Evolutionary conservation across 129 eudicot species (phyloP), one percentile per base, ranked within the genome.

Genomic region (Escallonia rubra): DNA sequence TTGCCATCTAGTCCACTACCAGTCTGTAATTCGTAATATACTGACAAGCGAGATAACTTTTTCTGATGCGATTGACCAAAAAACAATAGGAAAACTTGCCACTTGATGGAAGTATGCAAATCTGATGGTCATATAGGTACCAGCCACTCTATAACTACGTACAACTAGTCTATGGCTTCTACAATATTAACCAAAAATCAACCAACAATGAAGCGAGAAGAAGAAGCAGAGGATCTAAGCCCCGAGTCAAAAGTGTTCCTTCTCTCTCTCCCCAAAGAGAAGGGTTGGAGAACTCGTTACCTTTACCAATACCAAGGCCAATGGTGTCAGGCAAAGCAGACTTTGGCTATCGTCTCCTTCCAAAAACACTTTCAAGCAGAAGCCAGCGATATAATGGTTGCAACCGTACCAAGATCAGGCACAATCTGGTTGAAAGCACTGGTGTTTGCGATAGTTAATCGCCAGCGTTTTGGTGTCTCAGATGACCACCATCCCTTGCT

Each of bases 371-470:
- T 54, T n/a, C n/a, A 48, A 68, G 75, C 79, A 10, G 34, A 63
- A 62, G 72, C 68, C 59, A 41, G 50, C 4, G 83, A 79, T 42
- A 23, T 79, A n/a, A 59, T 79, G 0, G 39, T 79, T 3, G 61
- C 71, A 63, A 73, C 76, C 8, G 46, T 73, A 38, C 84, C 80
- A 1, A 66, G 49, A 60, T 66, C 79, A 6, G 79, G 73, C 51
- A 73, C 68, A 5, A 80, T 79, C 1, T 80, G 84, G 84, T 39
- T 80, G 12, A 80, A 74, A 47, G 72, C 84, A 14, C 50, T 80
- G 8, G 59, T 62, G 0, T 69, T 64, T 13, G 41, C 70, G 23
- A 58, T 69, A 5, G 65, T 41, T 2, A 69, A 69, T n/a, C 84
- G 80, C 2, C 10, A 34, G 3, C 9, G 10, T 1, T 71, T 41